A percentile compares a stretch with the other conserved stretches of the same genome.
Conservation (phyloP, 495 filamentous ascomycete genomes). For the Tetracladium setigerum region DNA sequence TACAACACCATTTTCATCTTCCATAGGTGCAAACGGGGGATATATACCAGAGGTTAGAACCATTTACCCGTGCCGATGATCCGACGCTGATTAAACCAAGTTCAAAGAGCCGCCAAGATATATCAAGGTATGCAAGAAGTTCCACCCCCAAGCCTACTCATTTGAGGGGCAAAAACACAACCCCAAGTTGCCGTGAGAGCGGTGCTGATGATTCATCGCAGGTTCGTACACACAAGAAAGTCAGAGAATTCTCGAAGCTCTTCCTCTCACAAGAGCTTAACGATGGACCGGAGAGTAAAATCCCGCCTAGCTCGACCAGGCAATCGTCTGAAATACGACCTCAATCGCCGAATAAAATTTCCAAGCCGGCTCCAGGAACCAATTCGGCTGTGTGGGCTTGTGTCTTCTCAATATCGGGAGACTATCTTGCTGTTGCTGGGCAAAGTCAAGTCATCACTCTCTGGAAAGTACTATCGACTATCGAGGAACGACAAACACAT, state of each 20-base stretch:
- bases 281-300: conserved; percentile 30
- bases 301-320: conserved; percentile 22
- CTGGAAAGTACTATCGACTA: conserved; percentile 81
- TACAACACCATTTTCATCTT: conserved; percentile 61
- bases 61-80: no score
- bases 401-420: conserved; percentile 90
- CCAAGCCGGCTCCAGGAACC: conserved; percentile 22
- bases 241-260: conserved; percentile 72
- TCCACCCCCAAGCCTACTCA: no score
- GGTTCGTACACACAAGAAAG: conserved; percentile 72
- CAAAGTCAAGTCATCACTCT: conserved; percentile 81
- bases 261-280: conserved; percentile 88
- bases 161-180: no score
- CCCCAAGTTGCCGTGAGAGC: no score
- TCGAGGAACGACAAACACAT: conserved; percentile 65
- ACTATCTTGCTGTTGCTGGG: conserved; percentile 81
- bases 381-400: conserved; percentile 78
- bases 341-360: conserved; percentile 24
- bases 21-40: conserved; percentile 56
- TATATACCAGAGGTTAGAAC: conserved; percentile 59
- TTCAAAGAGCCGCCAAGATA: conserved; percentile 88
- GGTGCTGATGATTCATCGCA: no score
- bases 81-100: neutral
- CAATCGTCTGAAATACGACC: conserved; percentile 26
- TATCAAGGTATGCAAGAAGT: conserved; percentile 44